Conservation (phyloP, 1,139 yeast genomes). For the Nakaseomyces kungkrabaensis region DNA sequence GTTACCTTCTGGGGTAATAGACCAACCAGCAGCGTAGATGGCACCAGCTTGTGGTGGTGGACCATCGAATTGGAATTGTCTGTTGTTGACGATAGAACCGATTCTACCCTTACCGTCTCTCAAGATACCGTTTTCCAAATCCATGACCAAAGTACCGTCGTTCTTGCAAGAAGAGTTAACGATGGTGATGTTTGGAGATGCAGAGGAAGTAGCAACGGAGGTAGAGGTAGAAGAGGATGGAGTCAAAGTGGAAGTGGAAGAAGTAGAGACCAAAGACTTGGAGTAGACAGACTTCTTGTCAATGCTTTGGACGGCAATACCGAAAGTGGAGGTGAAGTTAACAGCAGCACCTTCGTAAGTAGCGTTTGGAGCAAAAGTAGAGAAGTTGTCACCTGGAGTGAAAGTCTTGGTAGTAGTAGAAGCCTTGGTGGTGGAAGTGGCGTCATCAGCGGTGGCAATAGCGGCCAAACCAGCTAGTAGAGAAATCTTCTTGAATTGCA, state of each 20-base stretch:
- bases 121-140: slow-evolving; percentile 45
- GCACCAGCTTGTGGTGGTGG: slow-evolving; percentile 90
- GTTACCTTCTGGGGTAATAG: slow-evolving; percentile 52
- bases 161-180: slow-evolving; percentile 40
- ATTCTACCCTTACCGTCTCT: slow-evolving; percentile 60
- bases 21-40: slow-evolving; percentile 81
- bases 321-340: slow-evolving; percentile 12
- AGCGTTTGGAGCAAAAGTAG: slow-evolving; percentile 56
- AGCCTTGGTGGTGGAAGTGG: slow-evolving; percentile 8
- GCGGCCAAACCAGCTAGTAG: slow-evolving; percentile 1
- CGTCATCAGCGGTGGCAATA: slow-evolving; percentile 7
- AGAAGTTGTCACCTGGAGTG: slow-evolving; percentile 63
- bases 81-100: slow-evolving; percentile 77
- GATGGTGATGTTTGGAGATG: slow-evolving; percentile 18
- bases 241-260: slow-evolving; percentile 5
- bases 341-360: slow-evolving; percentile 51
- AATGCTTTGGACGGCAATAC: slow-evolving; percentile 12
- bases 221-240: slow-evolving; percentile 32
- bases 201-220: slow-evolving; percentile 22
- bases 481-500: slow-evolving; percentile 2
- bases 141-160: slow-evolving; percentile 45
- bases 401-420: slow-evolving; percentile 32
- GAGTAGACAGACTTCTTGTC: slow-evolving; percentile 34
- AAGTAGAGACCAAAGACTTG: slow-evolving; percentile 32
- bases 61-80: slow-evolving; percentile 86